These are phyloP conservation scores for Tripterygium wilfordii DNA, from an alignment of 177 flowering plant genomes.

Conservation along the genomic window DNA sequence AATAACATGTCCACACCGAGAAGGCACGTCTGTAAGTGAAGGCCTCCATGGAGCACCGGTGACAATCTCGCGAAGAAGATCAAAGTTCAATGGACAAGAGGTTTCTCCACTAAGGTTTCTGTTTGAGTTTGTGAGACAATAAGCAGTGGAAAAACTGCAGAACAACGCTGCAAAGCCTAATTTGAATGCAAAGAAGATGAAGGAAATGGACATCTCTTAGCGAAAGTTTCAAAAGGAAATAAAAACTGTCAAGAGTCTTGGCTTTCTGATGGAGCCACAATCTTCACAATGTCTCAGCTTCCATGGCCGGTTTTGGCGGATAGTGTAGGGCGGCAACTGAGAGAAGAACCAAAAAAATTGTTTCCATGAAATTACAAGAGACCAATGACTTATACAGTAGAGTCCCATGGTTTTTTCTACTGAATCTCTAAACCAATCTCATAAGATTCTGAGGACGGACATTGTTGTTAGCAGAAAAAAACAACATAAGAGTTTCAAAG, in stretches of 20 bases:
- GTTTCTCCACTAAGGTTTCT: background rate
- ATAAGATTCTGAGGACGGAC: too few relatives aligned
- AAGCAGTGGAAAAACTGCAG: background rate
- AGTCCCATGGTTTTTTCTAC: too few relatives aligned
- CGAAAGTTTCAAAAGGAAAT: background rate
- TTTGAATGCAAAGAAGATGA: background rate
- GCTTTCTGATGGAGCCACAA: too few relatives aligned
- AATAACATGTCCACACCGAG: conserved; percentile 4
- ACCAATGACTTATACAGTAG: too few relatives aligned
- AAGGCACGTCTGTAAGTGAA: background rate
- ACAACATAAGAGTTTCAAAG: too few relatives aligned
- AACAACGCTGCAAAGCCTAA: too few relatives aligned
- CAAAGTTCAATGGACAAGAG: conserved; percentile 33
- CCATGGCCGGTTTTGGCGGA: conserved; percentile 4
- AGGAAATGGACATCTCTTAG: conserved; percentile 1
- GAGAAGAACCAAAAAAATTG: too few relatives aligned
- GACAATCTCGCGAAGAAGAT: conserved; percentile 14
- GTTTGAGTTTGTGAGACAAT: background rate
- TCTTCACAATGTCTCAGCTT: background rate
- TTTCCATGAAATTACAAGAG: too few relatives aligned
- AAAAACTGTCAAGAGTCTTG: too few relatives aligned
- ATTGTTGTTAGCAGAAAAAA: too few relatives aligned
- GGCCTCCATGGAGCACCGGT: background rate
- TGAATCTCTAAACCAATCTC: too few relatives aligned
- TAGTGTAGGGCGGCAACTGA: background rate